Evolutionary conservation across 139 green algal genomes (phyloP).

Genomic region (Diplosphaera chodatii): DNA sequence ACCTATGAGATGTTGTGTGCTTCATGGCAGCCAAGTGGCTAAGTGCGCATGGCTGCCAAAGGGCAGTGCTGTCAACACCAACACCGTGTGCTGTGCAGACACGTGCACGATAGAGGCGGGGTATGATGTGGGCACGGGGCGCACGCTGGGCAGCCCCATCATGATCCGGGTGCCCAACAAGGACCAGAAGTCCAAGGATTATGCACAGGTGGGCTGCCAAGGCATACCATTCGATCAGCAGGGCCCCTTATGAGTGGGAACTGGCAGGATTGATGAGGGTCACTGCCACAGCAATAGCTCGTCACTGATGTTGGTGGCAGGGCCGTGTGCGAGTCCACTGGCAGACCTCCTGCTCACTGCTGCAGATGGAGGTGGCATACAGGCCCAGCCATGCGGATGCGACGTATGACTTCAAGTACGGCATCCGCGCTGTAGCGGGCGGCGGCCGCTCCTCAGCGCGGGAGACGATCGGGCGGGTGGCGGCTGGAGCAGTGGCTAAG

Average conservation of each 20-base stretch:
- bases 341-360: too few relatives aligned
- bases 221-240: too few relatives aligned
- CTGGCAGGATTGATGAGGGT: too few relatives aligned
- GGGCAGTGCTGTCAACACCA: not conserved
- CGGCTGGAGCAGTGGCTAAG: slow-evolving; percentile 96
- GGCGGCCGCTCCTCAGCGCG: slow-evolving; percentile 90
- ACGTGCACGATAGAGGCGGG: slow-evolving; percentile 42
- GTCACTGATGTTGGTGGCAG: too few relatives aligned
- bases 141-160: slow-evolving; percentile 88
- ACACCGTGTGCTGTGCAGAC: slow-evolving; percentile 13
- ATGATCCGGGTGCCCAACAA: slow-evolving; percentile 95
- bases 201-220: not conserved
- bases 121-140: slow-evolving; percentile 55
- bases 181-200: slow-evolving; percentile 71
- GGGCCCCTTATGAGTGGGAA: too few relatives aligned
- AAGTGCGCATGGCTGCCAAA: too few relatives aligned
- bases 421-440: slow-evolving; percentile 91
- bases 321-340: too few relatives aligned
- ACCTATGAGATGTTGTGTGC: too few relatives aligned
- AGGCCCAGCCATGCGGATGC: slow-evolving; percentile 92
- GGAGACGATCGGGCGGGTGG: slow-evolving; percentile 96
- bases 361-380: slow-evolving; percentile 88
- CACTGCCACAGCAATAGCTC: too few relatives aligned
- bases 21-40: too few relatives aligned
- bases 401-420: slow-evolving; percentile 99